Evolutionary conservation across 78 protist species (phyloP).

Genomic region (Planoprotostelium fungivorum): DNA sequence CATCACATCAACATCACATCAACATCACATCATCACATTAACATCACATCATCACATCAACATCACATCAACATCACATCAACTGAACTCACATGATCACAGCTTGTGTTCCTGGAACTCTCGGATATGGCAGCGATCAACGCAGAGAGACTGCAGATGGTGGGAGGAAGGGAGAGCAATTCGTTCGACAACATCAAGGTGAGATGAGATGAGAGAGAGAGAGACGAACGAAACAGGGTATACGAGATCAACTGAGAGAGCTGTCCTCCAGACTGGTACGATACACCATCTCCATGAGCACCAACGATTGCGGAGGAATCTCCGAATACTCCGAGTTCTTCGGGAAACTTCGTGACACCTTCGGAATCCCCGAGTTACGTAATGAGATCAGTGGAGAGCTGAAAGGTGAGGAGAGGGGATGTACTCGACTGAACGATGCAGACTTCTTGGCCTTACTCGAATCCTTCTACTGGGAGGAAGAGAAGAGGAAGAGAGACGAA

Average conservation of each 20-base stretch:
- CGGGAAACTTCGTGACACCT: conserved; percentile 8
- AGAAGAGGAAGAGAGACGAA: not conserved
- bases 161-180: not conserved
- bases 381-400: not conserved
- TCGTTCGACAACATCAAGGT: conserved; percentile 1
- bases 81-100: not conserved
- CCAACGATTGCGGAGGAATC: conserved; percentile 27
- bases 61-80: not conserved
- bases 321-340: conserved; percentile 26
- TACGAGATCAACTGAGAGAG: conserved; percentile 4
- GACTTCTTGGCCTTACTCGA: not conserved
- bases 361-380: conserved; percentile 31
- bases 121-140: conserved; percentile 21
- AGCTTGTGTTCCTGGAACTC: conserved; percentile 17
- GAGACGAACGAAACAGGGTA: too few relatives aligned
- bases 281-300: conserved; percentile 19
- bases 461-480: not conserved
- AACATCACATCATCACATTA: too few relatives aligned
- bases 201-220: too few relatives aligned
- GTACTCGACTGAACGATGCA: not conserved
- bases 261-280: conserved; percentile 13
- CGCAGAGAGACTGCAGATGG: conserved; percentile 15
- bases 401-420: not conserved
- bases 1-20: too few relatives aligned
- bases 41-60: too few relatives aligned